Percentiles rank a stretch among this genome's conserved stretches.
phyloP scores from a whole-genome alignment of 768 basidiomycete species.

The Tulasnella sp. region DNA sequence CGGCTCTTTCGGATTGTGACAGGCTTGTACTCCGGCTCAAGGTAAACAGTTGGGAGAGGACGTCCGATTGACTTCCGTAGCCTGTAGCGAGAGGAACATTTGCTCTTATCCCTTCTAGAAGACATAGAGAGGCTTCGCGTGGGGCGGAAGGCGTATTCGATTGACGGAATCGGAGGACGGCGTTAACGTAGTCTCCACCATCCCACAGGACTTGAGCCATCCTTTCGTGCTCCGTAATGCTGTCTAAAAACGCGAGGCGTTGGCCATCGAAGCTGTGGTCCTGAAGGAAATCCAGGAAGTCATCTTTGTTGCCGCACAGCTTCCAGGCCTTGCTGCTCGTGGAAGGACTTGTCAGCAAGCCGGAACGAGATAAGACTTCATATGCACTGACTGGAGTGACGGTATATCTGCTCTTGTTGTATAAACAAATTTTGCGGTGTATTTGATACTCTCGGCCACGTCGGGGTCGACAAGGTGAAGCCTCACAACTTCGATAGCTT shows the following conservation, averaged over 20 bases:
- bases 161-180: background rate
- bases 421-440: constrained; percentile 54
- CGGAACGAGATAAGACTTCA: too few relatives aligned
- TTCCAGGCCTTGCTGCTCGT: too few relatives aligned
- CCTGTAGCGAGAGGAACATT: background rate
- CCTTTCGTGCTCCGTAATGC: too few relatives aligned
- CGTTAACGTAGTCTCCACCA: constrained; percentile 45
- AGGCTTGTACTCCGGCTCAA: background rate
- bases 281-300: too few relatives aligned
- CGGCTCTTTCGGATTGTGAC: background rate
- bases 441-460: constrained; percentile 47
- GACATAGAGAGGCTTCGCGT: background rate
- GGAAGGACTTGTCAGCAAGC: too few relatives aligned
- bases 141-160: background rate
- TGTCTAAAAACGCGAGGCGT: too few relatives aligned
- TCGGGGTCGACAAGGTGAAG: constrained; percentile 45
- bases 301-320: too few relatives aligned
- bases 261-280: too few relatives aligned
- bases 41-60: too few relatives aligned
- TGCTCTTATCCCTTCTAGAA: constrained; percentile 10
- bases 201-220: too few relatives aligned
- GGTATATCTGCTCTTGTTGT: constrained; percentile 47
- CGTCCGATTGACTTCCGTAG: background rate
- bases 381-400: constrained; percentile 41
- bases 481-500: constrained; percentile 23